phyloP scores from a whole-genome alignment of 768 basidiomycete species.

The Agrocybe pediades region DNA sequence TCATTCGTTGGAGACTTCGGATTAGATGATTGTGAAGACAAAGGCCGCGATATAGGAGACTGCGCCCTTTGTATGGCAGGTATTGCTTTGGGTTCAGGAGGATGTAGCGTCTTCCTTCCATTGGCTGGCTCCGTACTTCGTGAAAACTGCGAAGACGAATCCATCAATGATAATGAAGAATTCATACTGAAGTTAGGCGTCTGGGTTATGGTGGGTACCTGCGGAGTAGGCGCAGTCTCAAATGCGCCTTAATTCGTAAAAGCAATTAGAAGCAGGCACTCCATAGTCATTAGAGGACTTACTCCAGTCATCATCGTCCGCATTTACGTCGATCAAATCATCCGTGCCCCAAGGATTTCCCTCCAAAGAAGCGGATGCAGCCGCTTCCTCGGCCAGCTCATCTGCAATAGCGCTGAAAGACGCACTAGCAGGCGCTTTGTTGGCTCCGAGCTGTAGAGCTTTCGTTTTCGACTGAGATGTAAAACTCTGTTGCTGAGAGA shows the following conservation, averaged over 20 bases:
- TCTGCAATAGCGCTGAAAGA: constrained; percentile 43
- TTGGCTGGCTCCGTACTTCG: neutral
- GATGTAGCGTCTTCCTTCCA: neutral
- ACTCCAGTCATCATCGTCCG: constrained; percentile 96
- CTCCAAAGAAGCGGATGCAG: constrained; percentile 30
- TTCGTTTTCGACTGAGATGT: constrained; percentile 41
- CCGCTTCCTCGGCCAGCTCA: constrained; percentile 60
- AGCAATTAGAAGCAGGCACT: constrained; percentile 2
- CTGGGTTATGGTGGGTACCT: constrained; percentile 11
- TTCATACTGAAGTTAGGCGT: constrained; percentile 4
- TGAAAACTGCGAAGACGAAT: neutral
- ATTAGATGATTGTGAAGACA: constrained; percentile 21
- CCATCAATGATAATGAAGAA: constrained; percentile 4
- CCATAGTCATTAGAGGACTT: constrained; percentile 26
- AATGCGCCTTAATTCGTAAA: constrained; percentile 60
- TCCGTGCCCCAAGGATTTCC: constrained; percentile 70
- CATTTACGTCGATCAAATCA: constrained; percentile 92
- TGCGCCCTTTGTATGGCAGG: constrained; percentile 11
- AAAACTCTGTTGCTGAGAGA: constrained; percentile 11
- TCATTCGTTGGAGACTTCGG: constrained; percentile 21
- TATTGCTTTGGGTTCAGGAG: neutral
- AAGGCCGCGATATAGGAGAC: constrained; percentile 15
- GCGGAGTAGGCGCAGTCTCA: constrained; percentile 52
- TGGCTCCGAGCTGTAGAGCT: constrained; percentile 71
- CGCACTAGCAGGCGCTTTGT: constrained; percentile 39